Evolutionary conservation across 2,329 filamentous ascomycete species (phyloP).

Genomic region (Aspergillus pseudoterreus): DNA sequence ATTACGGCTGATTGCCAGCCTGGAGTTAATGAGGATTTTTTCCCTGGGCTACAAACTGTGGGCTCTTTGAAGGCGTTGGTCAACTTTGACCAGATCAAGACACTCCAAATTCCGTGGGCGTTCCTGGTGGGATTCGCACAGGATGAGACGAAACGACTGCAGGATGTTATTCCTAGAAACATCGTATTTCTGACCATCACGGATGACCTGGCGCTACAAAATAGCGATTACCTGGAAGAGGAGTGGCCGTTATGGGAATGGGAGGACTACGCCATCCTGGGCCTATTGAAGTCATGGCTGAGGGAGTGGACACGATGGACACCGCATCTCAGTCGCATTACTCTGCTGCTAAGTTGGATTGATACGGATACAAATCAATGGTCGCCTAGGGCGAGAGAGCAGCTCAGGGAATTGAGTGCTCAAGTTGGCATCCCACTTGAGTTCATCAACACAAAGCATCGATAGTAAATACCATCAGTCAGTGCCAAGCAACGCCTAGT

Average conservation of each 20-base stretch:
- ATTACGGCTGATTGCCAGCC: conserved; percentile 8
- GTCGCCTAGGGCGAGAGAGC: conserved; percentile 1
- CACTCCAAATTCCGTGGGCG: not conserved
- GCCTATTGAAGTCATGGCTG: conserved; percentile 12
- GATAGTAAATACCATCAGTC: no score
- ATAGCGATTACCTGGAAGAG: not conserved
- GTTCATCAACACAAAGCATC: not conserved
- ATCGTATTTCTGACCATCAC: conserved; percentile 16
- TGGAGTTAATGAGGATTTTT: not conserved
- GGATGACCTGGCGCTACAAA: conserved; percentile 12
- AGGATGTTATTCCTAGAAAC: conserved; percentile 5
- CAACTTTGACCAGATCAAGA: not conserved
- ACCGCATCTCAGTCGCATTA: conserved; percentile 10
- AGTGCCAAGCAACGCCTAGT: no score
- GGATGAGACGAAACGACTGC: not conserved
- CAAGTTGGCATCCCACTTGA: conserved; percentile 5
- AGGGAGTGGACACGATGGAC: conserved; percentile 8
- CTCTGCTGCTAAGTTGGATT: not conserved
- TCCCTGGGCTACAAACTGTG: not conserved
- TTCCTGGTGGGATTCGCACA: conserved; percentile 1
- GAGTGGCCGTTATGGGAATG: conserved; percentile 8
- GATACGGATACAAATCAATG: conserved; percentile 2
- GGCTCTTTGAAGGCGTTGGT: not conserved
- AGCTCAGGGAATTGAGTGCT: conserved; percentile 4
- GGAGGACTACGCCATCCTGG: conserved; percentile 1